Percentiles rank a stretch among this genome's conserved stretches.
Conservation (phyloP, 495 filamentous ascomycete species). For the Penicillium daleae region DNA sequence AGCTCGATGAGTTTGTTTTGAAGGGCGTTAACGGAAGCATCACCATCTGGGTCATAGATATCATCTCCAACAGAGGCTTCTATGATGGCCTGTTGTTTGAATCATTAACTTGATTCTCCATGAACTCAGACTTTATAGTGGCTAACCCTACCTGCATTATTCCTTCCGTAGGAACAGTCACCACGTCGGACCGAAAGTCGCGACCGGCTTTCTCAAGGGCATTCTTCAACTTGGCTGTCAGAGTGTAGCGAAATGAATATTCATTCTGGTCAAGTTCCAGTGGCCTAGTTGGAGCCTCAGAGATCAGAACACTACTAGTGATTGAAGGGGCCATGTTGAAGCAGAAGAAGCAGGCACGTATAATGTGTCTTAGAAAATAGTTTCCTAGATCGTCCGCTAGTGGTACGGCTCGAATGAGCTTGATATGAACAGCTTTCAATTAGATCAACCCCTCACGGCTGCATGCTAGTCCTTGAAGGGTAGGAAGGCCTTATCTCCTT, state of each 20-base stretch:
- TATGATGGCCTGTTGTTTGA: slow-evolving; percentile 1
- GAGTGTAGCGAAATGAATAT: neutral
- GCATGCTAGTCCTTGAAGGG: neutral
- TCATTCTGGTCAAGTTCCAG: neutral
- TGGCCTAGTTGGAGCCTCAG: neutral
- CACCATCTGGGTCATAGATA: neutral
- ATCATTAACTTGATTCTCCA: too few relatives aligned
- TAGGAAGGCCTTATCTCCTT: neutral
- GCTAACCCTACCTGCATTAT: neutral
- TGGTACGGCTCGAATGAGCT: neutral
- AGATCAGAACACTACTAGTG: neutral
- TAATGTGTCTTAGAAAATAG: neutral
- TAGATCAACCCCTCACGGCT: neutral
- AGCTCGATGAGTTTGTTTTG: neutral
- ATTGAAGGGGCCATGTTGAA: neutral
- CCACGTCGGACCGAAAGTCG: slow-evolving; percentile 1
- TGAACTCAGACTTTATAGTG: neutral
- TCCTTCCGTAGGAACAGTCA: neutral
- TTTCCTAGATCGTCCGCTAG: neutral
- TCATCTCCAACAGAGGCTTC: neutral
- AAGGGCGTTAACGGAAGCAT: neutral
- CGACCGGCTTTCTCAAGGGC: neutral
- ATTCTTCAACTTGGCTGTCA: neutral
- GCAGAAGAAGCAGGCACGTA: neutral
- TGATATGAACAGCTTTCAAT: neutral